These are phyloP conservation scores for Verticillium nonalfalfae DNA, from an alignment of 2,329 filamentous ascomycete genomes.

Conservation along the genomic window DNA sequence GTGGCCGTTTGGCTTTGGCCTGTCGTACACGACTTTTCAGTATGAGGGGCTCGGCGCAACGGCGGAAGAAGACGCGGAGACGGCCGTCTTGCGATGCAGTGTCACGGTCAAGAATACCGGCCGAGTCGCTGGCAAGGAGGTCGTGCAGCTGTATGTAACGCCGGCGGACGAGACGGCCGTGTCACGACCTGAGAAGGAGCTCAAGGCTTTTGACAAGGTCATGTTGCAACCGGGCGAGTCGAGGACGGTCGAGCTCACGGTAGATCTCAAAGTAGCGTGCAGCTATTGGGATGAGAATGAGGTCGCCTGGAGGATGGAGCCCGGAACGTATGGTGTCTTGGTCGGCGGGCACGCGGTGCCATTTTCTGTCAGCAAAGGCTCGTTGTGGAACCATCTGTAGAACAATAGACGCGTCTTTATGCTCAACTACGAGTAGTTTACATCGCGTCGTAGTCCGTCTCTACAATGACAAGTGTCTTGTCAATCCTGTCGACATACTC, in stretches of 20 bases:
- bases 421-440: too few species aligned
- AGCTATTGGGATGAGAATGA: constrained; percentile 8
- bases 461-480: too few species aligned
- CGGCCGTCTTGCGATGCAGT: constrained; percentile 9
- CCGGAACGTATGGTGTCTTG: constrained; percentile 4
- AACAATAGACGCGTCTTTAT: too few species aligned
- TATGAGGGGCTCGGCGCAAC: constrained; percentile 1
- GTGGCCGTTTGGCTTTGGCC: constrained; percentile 4
- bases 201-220: constrained; percentile 12
- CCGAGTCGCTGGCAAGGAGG: constrained; percentile 15
- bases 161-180: background rate
- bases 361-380: constrained; percentile 1
- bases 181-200: constrained; percentile 10
- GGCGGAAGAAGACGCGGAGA: constrained; percentile 4
- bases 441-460: too few species aligned
- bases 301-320: constrained; percentile 7
- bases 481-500: too few species aligned
- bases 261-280: constrained; percentile 6
- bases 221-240: background rate
- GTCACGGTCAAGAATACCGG: constrained; percentile 40
- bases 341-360: constrained; percentile 1
- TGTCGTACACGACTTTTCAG: constrained; percentile 7
- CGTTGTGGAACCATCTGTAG: constrained; percentile 4
- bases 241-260: constrained; percentile 1
- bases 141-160: constrained; percentile 23